Conservation (phyloP, 192 early-diverging fungal species). For the Powellomyces hirtus region DNA sequence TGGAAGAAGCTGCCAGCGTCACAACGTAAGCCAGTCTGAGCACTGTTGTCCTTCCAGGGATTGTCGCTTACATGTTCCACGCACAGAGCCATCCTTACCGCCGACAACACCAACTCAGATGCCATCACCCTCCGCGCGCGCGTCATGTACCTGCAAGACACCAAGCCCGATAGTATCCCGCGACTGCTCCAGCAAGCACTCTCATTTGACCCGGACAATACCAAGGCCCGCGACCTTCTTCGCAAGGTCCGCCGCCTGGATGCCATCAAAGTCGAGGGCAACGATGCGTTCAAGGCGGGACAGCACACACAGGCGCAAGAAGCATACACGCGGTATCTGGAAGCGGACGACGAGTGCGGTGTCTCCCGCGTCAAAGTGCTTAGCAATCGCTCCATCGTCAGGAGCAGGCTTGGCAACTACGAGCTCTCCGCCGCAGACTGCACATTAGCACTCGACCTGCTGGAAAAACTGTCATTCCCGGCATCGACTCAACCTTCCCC, state of each 20-base stretch:
- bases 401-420: conserved; percentile 61
- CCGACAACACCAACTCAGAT: conserved; percentile 67
- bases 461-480: conserved; percentile 43
- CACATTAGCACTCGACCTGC: conserved; percentile 62
- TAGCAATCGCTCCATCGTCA: conserved; percentile 73
- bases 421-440: conserved; percentile 61
- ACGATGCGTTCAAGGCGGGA: conserved; percentile 66
- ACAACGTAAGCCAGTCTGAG: conserved; percentile 51
- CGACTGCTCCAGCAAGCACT: conserved; percentile 55
- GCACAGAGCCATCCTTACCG: conserved; percentile 55
- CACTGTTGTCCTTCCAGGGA: too few species aligned
- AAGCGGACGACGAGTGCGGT: conserved; percentile 61
- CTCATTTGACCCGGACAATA: conserved; percentile 76
- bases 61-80: too few species aligned
- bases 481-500: conserved; percentile 19
- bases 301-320: conserved; percentile 62
- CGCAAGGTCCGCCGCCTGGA: conserved; percentile 68
- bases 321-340: conserved; percentile 66
- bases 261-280: conserved; percentile 65
- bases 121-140: conserved; percentile 66
- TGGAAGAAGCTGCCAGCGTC: conserved; percentile 60
- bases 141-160: conserved; percentile 66
- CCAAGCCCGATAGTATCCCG: conserved; percentile 37
- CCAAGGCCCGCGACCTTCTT: conserved; percentile 60
- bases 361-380: conserved; percentile 67